A percentile compares a stretch with the other conserved stretches of the same genome.
Evolutionary conservation across 148 eudicot species (phyloP).

Genomic region (Rheum nobile): DNA sequence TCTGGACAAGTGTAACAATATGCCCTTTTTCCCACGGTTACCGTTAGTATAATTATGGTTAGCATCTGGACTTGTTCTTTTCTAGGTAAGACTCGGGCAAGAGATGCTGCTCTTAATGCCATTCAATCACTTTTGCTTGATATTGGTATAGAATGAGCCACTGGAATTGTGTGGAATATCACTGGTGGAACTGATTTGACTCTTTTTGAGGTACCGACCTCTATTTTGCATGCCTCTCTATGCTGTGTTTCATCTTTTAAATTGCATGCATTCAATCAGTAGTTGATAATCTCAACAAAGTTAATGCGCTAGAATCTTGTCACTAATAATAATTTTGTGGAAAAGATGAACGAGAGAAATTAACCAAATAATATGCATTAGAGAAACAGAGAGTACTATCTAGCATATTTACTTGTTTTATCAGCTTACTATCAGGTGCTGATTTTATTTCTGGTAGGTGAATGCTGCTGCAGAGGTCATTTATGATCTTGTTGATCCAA

Average conservation of each 20-base stretch:
- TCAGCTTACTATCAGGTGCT: not conserved
- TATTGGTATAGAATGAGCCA: too few species aligned
- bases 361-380: too few species aligned
- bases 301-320: not conserved
- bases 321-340: not conserved
- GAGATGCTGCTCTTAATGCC: conserved; percentile 99
- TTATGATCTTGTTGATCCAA: too few species aligned
- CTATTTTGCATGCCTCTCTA: too few species aligned
- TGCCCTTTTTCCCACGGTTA: not conserved
- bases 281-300: too few species aligned
- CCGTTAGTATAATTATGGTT: not conserved
- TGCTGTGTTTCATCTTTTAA: not conserved
- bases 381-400: not conserved
- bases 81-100: conserved; percentile 88
- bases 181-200: too few species aligned
- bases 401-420: not conserved
- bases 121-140: conserved; percentile 95
- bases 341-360: not conserved
- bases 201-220: too few species aligned
- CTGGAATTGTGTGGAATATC: too few species aligned
- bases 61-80: not conserved
- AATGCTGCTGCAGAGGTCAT: too few species aligned
- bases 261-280: too few species aligned
- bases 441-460: too few species aligned
- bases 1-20: not conserved